Conservation (phyloP, 495 filamentous ascomycete species). For the Penicillium herquei region DNA sequence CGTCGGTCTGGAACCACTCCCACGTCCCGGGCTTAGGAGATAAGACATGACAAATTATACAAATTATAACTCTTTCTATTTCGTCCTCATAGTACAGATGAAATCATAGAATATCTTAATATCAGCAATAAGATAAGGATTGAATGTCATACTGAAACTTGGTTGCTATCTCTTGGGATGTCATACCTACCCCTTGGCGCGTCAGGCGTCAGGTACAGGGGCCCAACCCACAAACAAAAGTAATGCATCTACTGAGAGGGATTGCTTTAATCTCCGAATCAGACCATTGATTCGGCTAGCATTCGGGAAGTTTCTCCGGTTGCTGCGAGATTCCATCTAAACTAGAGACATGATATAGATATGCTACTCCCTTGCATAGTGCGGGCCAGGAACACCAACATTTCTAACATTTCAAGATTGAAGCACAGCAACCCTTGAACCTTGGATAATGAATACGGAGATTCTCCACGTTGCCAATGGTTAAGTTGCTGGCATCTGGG, state of each 20-base stretch:
- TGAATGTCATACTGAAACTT: too few species aligned
- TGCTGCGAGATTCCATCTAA: slow-evolving; percentile 14
- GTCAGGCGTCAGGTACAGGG: background rate
- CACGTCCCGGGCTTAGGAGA: background rate
- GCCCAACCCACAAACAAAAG: too few species aligned
- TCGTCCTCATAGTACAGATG: background rate
- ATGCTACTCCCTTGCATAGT: slow-evolving; percentile 13
- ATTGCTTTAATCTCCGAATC: slow-evolving; percentile 6
- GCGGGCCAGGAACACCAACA: slow-evolving; percentile 4
- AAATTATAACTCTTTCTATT: background rate
- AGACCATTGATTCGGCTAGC: slow-evolving; percentile 5
- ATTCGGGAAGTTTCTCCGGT: slow-evolving; percentile 6
- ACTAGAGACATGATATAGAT: slow-evolving; percentile 6
- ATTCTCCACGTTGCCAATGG: background rate
- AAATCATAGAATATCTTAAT: background rate
- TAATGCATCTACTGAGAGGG: background rate
- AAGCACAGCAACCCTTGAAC: background rate
- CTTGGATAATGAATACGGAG: background rate
- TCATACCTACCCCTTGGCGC: background rate
- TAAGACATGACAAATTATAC: slow-evolving; percentile 2
- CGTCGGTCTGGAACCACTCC: slow-evolving; percentile 1
- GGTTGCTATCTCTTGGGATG: background rate
- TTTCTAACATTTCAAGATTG: too few species aligned
- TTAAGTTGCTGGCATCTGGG: background rate
- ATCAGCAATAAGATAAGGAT: too few species aligned